phyloP scores from a whole-genome alignment of 2,329 filamentous ascomycete species.

The Ophiostoma quercus region DNA sequence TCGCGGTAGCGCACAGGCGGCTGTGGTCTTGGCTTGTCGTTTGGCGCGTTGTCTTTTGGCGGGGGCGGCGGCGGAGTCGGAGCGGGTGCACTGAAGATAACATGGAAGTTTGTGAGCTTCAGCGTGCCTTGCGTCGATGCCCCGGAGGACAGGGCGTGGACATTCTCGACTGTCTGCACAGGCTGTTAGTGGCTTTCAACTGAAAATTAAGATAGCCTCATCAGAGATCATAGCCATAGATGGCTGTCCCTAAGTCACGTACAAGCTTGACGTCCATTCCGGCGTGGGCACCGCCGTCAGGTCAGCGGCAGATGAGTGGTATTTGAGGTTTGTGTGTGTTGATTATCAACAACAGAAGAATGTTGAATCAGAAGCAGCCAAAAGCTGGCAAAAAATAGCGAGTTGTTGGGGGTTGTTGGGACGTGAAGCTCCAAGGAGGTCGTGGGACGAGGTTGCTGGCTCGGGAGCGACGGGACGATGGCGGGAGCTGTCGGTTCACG shows the following conservation, averaged over 20 bases:
- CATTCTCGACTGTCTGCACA: conserved; percentile 48
- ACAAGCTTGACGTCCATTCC: conserved; percentile 31
- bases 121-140: conserved; percentile 53
- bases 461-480: background rate
- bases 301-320: conserved; percentile 1
- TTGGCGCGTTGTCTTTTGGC: conserved; percentile 13
- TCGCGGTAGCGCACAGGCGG: conserved; percentile 46
- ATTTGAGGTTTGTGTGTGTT: background rate
- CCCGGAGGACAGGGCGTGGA: conserved; percentile 56
- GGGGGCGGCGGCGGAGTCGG: conserved; percentile 31
- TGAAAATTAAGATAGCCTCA: background rate
- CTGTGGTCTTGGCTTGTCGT: conserved; percentile 12
- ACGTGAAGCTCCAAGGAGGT: background rate
- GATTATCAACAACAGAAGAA: no score
- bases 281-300: conserved; percentile 20
- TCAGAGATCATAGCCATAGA: background rate
- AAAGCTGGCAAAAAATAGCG: background rate
- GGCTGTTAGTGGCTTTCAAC: background rate
- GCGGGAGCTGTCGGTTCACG: background rate
- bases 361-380: background rate
- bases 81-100: conserved; percentile 47
- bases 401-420: background rate
- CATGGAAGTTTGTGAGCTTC: conserved; percentile 59
- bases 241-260: background rate
- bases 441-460: background rate